Percentiles rank a stretch among this genome's conserved stretches.
These are phyloP conservation scores for Sporothrix humicola DNA, from an alignment of 2,329 filamentous ascomycete genomes.

Conservation along the genomic window DNA sequence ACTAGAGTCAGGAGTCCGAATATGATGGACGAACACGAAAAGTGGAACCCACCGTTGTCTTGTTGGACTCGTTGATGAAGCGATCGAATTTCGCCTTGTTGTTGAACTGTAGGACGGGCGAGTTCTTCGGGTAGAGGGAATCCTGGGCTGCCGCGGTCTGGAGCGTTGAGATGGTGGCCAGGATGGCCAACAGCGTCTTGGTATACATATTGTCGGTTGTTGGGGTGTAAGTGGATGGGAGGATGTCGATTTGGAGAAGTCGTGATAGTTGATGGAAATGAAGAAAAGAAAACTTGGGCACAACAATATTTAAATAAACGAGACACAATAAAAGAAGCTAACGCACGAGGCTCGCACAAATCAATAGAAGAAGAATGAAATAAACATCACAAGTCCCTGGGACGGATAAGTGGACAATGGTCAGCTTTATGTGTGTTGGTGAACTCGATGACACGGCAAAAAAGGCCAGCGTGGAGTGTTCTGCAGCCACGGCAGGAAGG, in stretches of 20 bases:
- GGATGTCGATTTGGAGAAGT: background rate
- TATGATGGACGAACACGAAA: background rate
- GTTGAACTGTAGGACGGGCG: slow-evolving; percentile 82
- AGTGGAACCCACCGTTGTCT: slow-evolving; percentile 76
- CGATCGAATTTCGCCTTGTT: slow-evolving; percentile 74
- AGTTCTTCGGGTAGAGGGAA: slow-evolving; percentile 82
- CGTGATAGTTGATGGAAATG: background rate
- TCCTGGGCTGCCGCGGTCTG: slow-evolving; percentile 56
- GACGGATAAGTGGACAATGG: background rate
- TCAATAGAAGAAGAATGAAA: background rate
- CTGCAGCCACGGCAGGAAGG: background rate
- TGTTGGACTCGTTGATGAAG: slow-evolving; percentile 84
- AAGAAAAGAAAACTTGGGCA: background rate
- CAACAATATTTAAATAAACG: background rate
- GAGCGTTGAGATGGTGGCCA: slow-evolving; percentile 55
- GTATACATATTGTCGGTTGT: background rate
- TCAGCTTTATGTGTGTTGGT: background rate
- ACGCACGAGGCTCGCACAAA: background rate
- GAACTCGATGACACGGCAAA: slow-evolving; percentile 38
- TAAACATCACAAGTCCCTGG: background rate
- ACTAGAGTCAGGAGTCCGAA: background rate
- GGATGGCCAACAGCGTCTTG: slow-evolving; percentile 52
- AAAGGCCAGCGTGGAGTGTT: slow-evolving; percentile 55
- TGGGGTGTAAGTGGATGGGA: background rate
- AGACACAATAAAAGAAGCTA: background rate